A percentile compares a stretch with the other conserved stretches of the same genome.
phyloP scores from a whole-genome alignment of 352 stramenopile species.

The Pythium dissimile region DNA sequence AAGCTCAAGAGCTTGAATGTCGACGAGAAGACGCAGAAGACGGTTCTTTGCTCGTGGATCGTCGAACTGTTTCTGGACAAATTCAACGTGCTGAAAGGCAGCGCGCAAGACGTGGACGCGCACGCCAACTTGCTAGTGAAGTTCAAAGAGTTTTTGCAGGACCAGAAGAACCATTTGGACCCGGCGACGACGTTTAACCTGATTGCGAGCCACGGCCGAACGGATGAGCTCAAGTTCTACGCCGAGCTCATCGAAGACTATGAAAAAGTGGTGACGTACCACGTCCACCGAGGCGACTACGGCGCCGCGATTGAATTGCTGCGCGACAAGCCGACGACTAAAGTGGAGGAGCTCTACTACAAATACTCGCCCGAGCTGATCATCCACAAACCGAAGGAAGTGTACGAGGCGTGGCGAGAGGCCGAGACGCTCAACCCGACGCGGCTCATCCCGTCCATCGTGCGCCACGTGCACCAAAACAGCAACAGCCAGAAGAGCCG shows the following conservation, averaged over 20 bases:
- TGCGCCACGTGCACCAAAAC: slow-evolving; percentile 87
- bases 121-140: slow-evolving; percentile 86
- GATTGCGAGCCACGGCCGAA: slow-evolving; percentile 89
- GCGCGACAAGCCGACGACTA: slow-evolving; percentile 83
- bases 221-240: slow-evolving; percentile 91
- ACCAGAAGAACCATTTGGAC: slow-evolving; percentile 84
- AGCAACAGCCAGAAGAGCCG: slow-evolving; percentile 52
- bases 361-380: slow-evolving; percentile 94
- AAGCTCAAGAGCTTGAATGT: slow-evolving; percentile 80
- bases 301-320: slow-evolving; percentile 87
- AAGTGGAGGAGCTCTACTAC: slow-evolving; percentile 93
- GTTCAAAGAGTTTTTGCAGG: slow-evolving; percentile 91
- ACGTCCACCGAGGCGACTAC: slow-evolving; percentile 89
- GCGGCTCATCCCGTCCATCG: slow-evolving; percentile 91
- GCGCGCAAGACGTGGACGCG: slow-evolving; percentile 79
- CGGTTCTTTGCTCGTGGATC: slow-evolving; percentile 91
- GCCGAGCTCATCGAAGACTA: slow-evolving; percentile 93
- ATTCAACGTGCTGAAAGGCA: slow-evolving; percentile 84
- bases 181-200: slow-evolving; percentile 90
- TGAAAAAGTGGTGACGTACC: slow-evolving; percentile 92
- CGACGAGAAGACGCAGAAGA: slow-evolving; percentile 91
- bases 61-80: slow-evolving; percentile 92
- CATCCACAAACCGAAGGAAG: slow-evolving; percentile 87
- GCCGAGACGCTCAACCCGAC: slow-evolving; percentile 88
- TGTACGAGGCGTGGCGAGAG: slow-evolving; percentile 91